Evolutionary conservation across 441 rosid genomes (phyloP), one percentile per base, ranked within the genome.

Genomic region (Hypseocharis bilobata): DNA sequence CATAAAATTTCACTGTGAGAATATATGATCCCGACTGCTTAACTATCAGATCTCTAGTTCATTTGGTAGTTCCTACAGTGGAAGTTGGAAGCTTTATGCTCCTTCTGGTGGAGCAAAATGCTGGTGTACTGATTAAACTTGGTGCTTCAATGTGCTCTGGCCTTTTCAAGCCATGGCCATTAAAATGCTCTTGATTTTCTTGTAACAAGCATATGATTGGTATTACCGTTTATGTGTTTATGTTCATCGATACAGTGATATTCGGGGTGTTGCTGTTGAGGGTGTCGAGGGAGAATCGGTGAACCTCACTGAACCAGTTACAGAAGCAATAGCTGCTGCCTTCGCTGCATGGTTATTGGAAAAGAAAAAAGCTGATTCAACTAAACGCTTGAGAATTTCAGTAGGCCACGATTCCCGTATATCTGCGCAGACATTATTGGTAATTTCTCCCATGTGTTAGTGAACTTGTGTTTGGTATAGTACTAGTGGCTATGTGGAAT

Each of bases 391-490:
- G 77, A 81, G 74, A 69, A 84, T 93, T 58, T 90, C 98, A 45
- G 74, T 88, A 52, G 97, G 98, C 66, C 98, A 90, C 72, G 98
- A 93, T 82, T 93, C 98, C 62, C 94, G 97, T 57, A 82, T 93
- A 75, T 93, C 99, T 76, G 96, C 97, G 28, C 82, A 81, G 68
- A 56, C 71, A 45, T 81, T 93, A 68, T 85, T 78, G 86, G 97
- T 90, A 80, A 22, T 25, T 23, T 74, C 64, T 54, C 68, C 30
- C 56, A 59, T 20, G 10, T 58, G 8, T 55, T 28, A 32, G 28
- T 68, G 29, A 19, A 56, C 30, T 52, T 59, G 16, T n/a, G 29
- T 34, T 14, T 63, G 16, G 45, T 40, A 58, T 5, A 64, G 67
- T 2, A 34, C 68, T 47, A n/a, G 13, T 55, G 45, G 32, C 51